Evolutionary conservation across 805 yeast genomes (phyloP).

Genomic region (Saturnispora hagleri): DNA sequence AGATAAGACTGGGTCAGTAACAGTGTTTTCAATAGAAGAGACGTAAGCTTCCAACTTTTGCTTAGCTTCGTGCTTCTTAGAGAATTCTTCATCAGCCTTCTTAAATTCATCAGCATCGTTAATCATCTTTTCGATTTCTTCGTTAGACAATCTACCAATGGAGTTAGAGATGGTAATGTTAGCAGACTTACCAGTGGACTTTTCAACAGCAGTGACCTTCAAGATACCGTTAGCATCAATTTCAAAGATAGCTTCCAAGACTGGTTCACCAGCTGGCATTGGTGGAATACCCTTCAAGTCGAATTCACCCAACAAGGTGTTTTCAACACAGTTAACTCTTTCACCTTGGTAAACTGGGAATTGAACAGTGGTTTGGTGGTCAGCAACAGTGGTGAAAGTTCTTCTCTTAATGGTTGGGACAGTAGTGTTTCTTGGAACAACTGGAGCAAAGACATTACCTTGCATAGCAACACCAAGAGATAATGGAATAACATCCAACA

Average conservation of each 20-base stretch:
- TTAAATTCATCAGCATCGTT: slow-evolving; percentile 98
- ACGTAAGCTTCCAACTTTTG: slow-evolving; percentile 99
- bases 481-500: slow-evolving; percentile 96
- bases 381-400: slow-evolving; percentile 97
- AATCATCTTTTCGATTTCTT: slow-evolving; percentile 97
- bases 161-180: slow-evolving; percentile 98
- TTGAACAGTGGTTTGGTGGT: slow-evolving; percentile 97
- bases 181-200: slow-evolving; percentile 97
- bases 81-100: slow-evolving; percentile 97
- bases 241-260: slow-evolving; percentile 96
- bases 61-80: slow-evolving; percentile 98
- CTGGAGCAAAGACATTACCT: slow-evolving; percentile 98
- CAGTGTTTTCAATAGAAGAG: slow-evolving; percentile 87
- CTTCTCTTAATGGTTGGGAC: slow-evolving; percentile 98
- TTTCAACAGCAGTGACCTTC: slow-evolving; percentile 98
- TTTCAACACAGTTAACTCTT: slow-evolving; percentile 97
- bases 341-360: slow-evolving; percentile 99
- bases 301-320: slow-evolving; percentile 96
- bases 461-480: slow-evolving; percentile 99
- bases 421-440: slow-evolving; percentile 98
- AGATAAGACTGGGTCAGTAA: slow-evolving; percentile 96
- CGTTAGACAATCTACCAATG: slow-evolving; percentile 94
- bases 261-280: slow-evolving; percentile 98
- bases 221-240: slow-evolving; percentile 99
- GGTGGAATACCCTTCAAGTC: slow-evolving; percentile 98